Evolutionary conservation across 305 asterid genomes (phyloP).

Genomic region (Stenogyne calaminthoides): DNA sequence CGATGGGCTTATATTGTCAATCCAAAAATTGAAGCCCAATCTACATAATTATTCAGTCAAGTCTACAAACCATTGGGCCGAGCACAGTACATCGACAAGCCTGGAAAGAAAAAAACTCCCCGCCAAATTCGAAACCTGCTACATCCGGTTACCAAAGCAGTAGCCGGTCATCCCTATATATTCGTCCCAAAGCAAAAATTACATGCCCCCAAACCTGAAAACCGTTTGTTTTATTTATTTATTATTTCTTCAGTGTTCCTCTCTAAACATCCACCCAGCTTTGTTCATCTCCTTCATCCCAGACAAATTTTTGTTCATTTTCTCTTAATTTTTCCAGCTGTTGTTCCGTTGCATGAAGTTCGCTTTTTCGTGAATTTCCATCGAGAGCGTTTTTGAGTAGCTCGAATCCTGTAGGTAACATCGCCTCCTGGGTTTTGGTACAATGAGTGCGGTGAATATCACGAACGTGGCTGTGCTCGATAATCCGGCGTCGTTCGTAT

Average conservation of each 20-base stretch:
- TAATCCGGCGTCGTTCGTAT: slow-evolving; percentile 81
- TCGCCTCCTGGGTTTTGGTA: slow-evolving; percentile 17
- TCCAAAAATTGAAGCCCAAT: not conserved
- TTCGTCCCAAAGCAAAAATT: slow-evolving; percentile 12
- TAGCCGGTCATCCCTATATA: slow-evolving; percentile 52
- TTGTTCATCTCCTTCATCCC: slow-evolving; percentile 18
- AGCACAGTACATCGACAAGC: slow-evolving; percentile 1
- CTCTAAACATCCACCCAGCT: slow-evolving; percentile 19
- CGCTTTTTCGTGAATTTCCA: slow-evolving; percentile 19
- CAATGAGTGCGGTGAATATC: slow-evolving; percentile 90
- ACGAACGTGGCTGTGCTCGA: slow-evolving; percentile 87
- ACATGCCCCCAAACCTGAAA: slow-evolving; percentile 8
- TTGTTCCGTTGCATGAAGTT: slow-evolving; percentile 37
- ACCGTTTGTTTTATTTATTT: not conserved
- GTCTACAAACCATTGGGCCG: not conserved
- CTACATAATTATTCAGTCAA: not conserved
- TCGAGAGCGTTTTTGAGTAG: slow-evolving; percentile 10
- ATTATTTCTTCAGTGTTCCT: slow-evolving; percentile 16
- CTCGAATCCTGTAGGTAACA: slow-evolving; percentile 17
- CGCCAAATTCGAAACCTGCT: slow-evolving; percentile 70
- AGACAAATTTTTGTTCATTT: not conserved
- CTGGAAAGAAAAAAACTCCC: slow-evolving; percentile 50
- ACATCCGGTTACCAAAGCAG: slow-evolving; percentile 43
- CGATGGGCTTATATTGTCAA: not conserved
- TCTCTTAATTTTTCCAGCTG: not conserved